phyloP scores from a whole-genome alignment of 1,284 basidiomycete genomes.

The Marasmius oreades region DNA sequence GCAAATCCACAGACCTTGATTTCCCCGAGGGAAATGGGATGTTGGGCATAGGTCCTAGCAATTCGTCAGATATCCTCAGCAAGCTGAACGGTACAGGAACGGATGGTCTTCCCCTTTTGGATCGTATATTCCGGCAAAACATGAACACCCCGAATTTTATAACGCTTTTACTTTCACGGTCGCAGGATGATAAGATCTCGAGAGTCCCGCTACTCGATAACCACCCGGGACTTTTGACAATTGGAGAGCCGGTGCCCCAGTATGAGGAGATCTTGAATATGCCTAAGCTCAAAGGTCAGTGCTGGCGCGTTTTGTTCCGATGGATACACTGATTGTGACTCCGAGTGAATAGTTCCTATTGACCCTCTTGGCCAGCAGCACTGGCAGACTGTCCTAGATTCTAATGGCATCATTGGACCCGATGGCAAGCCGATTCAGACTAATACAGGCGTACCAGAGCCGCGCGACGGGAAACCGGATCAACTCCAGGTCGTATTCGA shows the following conservation, averaged over 20 bases:
- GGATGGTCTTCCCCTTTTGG: not conserved
- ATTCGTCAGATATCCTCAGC: not conserved
- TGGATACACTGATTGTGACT: not conserved
- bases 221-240: conserved; percentile 9
- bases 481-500: conserved; percentile 11
- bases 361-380: conserved; percentile 4
- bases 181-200: not conserved
- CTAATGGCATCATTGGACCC: conserved; percentile 8
- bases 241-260: conserved; percentile 7
- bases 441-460: not conserved
- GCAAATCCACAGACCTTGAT: not conserved
- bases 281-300: conserved; percentile 4
- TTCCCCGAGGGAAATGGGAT: not conserved
- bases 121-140: conserved; percentile 1
- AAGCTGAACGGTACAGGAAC: not conserved
- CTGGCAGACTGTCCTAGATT: conserved; percentile 11
- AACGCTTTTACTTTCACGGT: not conserved
- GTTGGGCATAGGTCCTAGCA: not conserved
- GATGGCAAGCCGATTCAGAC: conserved; percentile 9
- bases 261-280: not conserved
- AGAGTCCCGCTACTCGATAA: conserved; percentile 3
- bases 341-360: not conserved
- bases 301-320: too few species aligned
- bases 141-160: conserved; percentile 1
- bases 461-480: conserved; percentile 5